Conservation (phyloP, 2,329 filamentous ascomycete species). For the Colletotrichum salicis region DNA sequence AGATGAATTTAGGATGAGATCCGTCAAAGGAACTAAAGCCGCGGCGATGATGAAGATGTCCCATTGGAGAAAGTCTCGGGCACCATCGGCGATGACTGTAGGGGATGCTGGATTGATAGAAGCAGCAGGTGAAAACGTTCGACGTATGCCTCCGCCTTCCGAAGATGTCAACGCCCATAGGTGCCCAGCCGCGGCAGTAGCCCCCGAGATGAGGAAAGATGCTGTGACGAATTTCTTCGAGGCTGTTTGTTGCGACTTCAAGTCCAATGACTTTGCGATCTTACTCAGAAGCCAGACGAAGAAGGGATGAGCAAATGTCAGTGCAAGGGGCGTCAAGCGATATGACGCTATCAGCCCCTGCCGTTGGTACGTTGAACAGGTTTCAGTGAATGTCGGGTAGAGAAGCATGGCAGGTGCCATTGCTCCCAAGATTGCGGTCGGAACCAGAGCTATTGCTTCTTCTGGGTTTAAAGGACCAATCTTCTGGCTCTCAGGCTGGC, state of each 20-base stretch:
- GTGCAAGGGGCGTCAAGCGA: neutral
- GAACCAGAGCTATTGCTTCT: neutral
- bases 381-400: neutral
- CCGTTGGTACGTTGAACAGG: neutral
- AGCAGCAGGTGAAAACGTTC: neutral
- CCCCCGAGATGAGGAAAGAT: neutral
- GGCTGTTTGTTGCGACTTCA: neutral
- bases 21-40: slow-evolving; percentile 2
- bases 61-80: slow-evolving; percentile 8
- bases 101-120: neutral
- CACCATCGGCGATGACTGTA: slow-evolving; percentile 2
- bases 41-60: slow-evolving; percentile 12
- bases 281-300: neutral
- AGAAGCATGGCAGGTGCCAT: neutral
- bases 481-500: neutral
- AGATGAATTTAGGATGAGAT: slow-evolving; percentile 1
- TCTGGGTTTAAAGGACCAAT: neutral
- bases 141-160: neutral
- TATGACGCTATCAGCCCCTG: slow-evolving; percentile 11
- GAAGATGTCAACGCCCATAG: neutral
- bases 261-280: neutral
- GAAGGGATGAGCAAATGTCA: neutral
- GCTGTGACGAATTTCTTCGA: neutral
- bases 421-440: neutral
- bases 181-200: neutral